phyloP scores from a whole-genome alignment of 2,329 filamentous ascomycete genomes.

The Corinectria fuckeliana region DNA sequence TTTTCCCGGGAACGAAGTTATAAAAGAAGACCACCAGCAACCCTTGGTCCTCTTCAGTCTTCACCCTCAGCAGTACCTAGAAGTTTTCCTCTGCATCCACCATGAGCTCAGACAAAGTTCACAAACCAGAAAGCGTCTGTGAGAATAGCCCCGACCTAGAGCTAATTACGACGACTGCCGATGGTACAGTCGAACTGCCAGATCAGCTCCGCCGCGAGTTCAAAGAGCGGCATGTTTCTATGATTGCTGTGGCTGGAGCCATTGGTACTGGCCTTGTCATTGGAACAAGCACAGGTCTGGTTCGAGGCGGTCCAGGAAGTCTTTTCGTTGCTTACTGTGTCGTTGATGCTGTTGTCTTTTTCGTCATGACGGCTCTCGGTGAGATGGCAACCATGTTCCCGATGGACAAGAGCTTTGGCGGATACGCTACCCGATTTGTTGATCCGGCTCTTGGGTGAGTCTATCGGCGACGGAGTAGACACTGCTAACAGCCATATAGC shows the following conservation, averaged over 20 bases:
- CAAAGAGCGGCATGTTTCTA: slow-evolving; percentile 41
- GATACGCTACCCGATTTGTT: slow-evolving; percentile 40
- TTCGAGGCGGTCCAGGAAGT: slow-evolving; percentile 52
- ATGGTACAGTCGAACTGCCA: neutral
- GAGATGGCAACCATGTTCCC: slow-evolving; percentile 43
- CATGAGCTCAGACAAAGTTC: too few species aligned
- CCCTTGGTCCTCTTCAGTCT: too few species aligned
- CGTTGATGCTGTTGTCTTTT: slow-evolving; percentile 58
- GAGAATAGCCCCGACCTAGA: too few species aligned
- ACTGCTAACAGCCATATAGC: neutral
- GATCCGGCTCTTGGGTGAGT: slow-evolving; percentile 42
- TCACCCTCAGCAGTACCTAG: too few species aligned
- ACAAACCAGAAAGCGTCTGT: too few species aligned
- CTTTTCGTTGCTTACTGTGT: slow-evolving; percentile 50
- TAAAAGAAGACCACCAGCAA: too few species aligned
- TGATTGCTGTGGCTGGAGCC: slow-evolving; percentile 48
- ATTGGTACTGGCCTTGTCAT: slow-evolving; percentile 55
- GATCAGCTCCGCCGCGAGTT: slow-evolving; percentile 28
- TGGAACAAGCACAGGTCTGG: slow-evolving; percentile 56
- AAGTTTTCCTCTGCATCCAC: too few species aligned
- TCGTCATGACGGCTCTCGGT: slow-evolving; percentile 57
- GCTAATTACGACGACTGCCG: too few species aligned
- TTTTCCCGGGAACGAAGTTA: too few species aligned
- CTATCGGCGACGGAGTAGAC: too few species aligned
- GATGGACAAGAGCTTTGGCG: slow-evolving; percentile 38